Conservation (phyloP, 2,329 filamentous ascomycete genomes). For the Zopfia rhizophila region DNA sequence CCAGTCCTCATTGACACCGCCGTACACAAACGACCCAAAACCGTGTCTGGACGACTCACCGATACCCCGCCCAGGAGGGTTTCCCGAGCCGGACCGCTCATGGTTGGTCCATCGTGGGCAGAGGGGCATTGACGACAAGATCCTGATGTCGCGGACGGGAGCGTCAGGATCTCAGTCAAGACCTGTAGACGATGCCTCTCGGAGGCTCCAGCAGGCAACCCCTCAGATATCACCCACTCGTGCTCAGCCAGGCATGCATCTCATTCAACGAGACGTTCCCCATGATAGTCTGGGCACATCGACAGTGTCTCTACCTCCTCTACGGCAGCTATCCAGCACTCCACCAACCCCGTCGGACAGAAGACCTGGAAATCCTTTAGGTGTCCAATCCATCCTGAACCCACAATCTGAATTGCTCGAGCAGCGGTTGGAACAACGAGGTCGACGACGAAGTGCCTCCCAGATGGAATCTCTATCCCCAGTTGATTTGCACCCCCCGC, state of each 20-base stretch:
- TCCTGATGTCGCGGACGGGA: constrained; percentile 40
- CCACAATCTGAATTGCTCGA: constrained; percentile 50
- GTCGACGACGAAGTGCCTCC: constrained; percentile 54
- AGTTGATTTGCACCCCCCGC: constrained; percentile 48
- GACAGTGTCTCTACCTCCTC: constrained; percentile 43
- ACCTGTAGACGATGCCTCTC: constrained; percentile 19
- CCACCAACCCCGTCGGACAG: constrained; percentile 45
- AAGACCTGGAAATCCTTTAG: constrained; percentile 48
- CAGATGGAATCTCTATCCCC: constrained; percentile 56
- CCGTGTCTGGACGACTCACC: constrained; percentile 24
- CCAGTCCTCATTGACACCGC: constrained; percentile 43
- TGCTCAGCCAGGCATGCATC: constrained; percentile 37
- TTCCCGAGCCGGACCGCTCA: constrained; percentile 39
- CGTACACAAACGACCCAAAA: constrained; percentile 43
- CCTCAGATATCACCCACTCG: constrained; percentile 42
- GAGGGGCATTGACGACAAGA: constrained; percentile 44
- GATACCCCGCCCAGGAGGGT: constrained; percentile 13
- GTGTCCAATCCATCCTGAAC: constrained; percentile 60
- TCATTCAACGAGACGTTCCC: constrained; percentile 33
- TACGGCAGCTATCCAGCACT: constrained; percentile 47
- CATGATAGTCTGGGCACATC: constrained; percentile 28
- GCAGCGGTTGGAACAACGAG: constrained; percentile 38
- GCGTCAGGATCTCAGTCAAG: constrained; percentile 33
- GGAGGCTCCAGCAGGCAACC: constrained; percentile 29
- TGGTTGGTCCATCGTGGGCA: constrained; percentile 44